Base-by-base conservation (phyloP, 2,329 filamentous ascomycete genomes). In the Hymenoscyphus occultus region DNA sequence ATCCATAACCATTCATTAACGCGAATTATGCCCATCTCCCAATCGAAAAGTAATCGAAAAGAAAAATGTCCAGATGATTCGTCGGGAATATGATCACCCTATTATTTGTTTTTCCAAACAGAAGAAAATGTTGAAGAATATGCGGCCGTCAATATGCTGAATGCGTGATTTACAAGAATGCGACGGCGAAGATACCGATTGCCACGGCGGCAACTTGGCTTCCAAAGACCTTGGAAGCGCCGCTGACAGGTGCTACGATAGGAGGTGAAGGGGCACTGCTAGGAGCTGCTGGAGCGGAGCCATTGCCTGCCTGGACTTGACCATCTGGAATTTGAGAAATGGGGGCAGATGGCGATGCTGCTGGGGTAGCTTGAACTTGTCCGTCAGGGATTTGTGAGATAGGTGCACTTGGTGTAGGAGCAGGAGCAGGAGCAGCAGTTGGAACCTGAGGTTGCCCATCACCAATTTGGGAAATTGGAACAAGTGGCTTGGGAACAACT, bases 361-460 rank as follows among this genome's bases (percentile, higher is more conserved):
- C 58, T 22, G 70, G 69, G 19, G 51, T 58, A 60, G 67, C 70
- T 64, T 76, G 67, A 70, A 56, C 59, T 61, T 60, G 64, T 68
- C 64, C 77, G 64, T 79, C 77, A 13, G 65, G 64, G 61, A 76
- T 75, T 64, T 78, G 75, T 59, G 3, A 5, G 5, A 35, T 35
- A 10, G 35, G 35, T 5, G 35, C 35, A 35, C 6, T 22, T 51
- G 45, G 35, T 59, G 12, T 48, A 7, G 65, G 71, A 28, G 28
- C 70, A 56, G 67, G 60, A 28, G 56, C 57, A 12, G 59, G 58
- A 72, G 65, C 40, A 39, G 54, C 32, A 51, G 67, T 69, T 39
- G 74, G 64, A 58, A 63, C 70, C 64, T 63, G 61, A 3, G 40
- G 3, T 66, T 78, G 76, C 28, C 76, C 76, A 66, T 78, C 77